Percentiles rank a stretch among this genome's conserved stretches.
phyloP scores from a whole-genome alignment of 257 asterid genomes.

The Petrea volubilis region DNA sequence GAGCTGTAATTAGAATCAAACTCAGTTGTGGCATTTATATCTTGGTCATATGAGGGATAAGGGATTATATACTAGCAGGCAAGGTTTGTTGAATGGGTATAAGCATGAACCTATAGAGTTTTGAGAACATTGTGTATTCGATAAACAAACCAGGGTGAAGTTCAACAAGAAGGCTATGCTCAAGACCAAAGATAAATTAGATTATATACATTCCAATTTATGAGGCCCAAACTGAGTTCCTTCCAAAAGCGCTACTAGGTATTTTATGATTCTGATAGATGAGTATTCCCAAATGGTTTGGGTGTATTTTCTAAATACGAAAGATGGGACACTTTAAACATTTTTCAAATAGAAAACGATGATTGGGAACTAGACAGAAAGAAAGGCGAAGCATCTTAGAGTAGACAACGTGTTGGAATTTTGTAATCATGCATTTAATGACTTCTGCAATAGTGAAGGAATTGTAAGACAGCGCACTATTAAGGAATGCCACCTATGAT shows the following conservation, averaged over 20 bases:
- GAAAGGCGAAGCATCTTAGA: not conserved
- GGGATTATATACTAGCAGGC: not conserved
- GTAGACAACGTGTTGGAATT: not conserved
- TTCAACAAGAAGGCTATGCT: too few species aligned
- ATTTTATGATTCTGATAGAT: not conserved
- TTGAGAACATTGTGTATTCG: not conserved
- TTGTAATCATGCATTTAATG: not conserved
- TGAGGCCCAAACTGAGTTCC: too few species aligned
- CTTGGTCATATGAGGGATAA: not conserved
- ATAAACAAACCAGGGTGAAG: not conserved
- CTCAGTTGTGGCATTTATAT: not conserved
- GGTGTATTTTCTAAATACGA: too few species aligned
- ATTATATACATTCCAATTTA: too few species aligned
- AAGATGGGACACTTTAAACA: not conserved
- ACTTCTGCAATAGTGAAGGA: not conserved
- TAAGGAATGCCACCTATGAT: not conserved
- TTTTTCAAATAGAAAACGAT: not conserved
- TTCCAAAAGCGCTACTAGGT: not conserved
- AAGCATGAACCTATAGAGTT: not conserved
- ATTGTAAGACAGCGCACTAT: not conserved
- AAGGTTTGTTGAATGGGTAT: not conserved
- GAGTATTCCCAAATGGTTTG: not conserved
- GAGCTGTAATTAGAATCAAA: not conserved
- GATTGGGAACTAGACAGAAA: not conserved
- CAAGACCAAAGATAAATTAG: not conserved